Evolutionary conservation across 192 early-diverging fungal species (phyloP), one percentile per base, ranked within the genome.

Genomic region (Glomus cerebriforme): DNA sequence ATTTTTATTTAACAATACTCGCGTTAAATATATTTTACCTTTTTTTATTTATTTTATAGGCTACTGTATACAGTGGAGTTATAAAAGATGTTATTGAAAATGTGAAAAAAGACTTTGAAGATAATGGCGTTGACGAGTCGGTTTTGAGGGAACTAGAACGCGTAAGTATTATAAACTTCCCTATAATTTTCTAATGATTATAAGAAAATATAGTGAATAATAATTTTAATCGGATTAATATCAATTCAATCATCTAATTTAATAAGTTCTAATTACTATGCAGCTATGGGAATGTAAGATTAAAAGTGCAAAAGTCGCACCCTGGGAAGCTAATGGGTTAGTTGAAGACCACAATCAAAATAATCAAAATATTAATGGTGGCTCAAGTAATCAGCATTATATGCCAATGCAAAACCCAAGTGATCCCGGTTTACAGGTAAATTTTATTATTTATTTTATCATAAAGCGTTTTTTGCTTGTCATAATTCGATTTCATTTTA

Each of bases 41-140:
- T 31, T 64, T 64, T 27, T 2, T 65, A n/a, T n/a, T 39, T 49
- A 73, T 39, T 39, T 27, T 60, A 13, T 81, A 88, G 89, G 80
- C 87, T 6, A 81, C 82, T 60, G 86, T 94, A 60, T 99, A 99
- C 84, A 87, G 89, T 49, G 92, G 91, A 80, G 93, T 99, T 59
- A 97, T 99, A 79, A 92, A 95, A 85, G 96, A 99, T 78, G 97
- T 99, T 63, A 94, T 96, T 76, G 88, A 91, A 70, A 93, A 96
- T 79, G 92, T 95, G 31, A 90, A 91, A 54, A 86, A 87, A 17
- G 93, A 96, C 54, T 99, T 98, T 90, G 93, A 94, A 59, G 92
- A 94, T 74, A 90, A 94, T 84, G 97, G 97, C 37, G 89, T 98
- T 27, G 93, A 97, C 72, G 94, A 95, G 34, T 87, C 92, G 31